phyloP scores from a whole-genome alignment of 352 stramenopile species.

The Phytopythium helicoides region DNA sequence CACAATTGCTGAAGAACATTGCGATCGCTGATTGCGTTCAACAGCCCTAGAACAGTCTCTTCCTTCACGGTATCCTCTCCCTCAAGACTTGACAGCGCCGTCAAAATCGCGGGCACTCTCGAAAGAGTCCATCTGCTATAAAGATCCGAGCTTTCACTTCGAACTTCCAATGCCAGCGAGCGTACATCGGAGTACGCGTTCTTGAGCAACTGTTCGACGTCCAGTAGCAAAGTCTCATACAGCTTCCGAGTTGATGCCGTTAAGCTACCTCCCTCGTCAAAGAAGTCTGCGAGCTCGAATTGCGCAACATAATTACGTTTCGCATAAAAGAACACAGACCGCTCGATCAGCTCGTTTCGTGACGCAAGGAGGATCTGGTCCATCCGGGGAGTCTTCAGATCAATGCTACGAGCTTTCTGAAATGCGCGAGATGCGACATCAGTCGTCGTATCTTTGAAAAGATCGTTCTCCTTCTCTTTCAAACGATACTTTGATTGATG shows the following conservation, averaged over 20 bases:
- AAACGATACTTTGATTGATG: conserved; percentile 34
- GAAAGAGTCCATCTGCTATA: too few species aligned
- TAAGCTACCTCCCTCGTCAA: conserved; percentile 23
- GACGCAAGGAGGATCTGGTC: conserved; percentile 27
- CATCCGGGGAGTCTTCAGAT: conserved; percentile 2
- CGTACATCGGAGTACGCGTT: conserved; percentile 60
- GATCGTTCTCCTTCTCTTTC: conserved; percentile 51
- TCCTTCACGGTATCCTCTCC: too few species aligned
- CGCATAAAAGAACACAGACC: conserved; percentile 55
- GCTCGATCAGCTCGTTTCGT: conserved; percentile 70
- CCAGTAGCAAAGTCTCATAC: conserved; percentile 42
- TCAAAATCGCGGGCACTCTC: too few species aligned
- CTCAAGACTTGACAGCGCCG: too few species aligned
- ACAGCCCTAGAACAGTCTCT: too few species aligned
- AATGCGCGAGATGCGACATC: conserved; percentile 53
- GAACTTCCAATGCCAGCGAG: conserved; percentile 7
- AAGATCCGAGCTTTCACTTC: too few species aligned
- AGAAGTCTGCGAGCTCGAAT: conserved; percentile 50
- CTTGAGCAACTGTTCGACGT: conserved; percentile 50
- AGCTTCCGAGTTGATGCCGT: conserved; percentile 13
- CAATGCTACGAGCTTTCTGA: conserved; percentile 16
- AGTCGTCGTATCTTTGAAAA: conserved; percentile 42
- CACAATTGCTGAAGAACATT: too few species aligned
- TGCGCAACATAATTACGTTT: conserved; percentile 62
- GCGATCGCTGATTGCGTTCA: too few species aligned